Base-by-base conservation (phyloP, 345 rosid genomes). In the Psidium friedrichsthalianum region DNA sequence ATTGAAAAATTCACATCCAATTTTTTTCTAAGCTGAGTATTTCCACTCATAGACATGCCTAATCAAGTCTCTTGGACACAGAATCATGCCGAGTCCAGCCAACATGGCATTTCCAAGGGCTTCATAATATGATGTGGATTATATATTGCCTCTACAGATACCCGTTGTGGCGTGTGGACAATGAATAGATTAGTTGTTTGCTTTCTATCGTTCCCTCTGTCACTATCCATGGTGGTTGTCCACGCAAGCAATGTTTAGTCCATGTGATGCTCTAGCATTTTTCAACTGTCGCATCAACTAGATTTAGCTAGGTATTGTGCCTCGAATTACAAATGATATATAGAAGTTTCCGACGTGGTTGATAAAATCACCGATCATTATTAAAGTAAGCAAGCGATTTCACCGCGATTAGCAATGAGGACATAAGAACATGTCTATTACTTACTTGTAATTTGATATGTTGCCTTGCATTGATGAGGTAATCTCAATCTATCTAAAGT, bases 101-200 rank as follows among this genome's bases (percentile, higher is more conserved):
- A 3, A 16, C 12, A 0, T 29, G 44, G 22, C 12, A 13, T 13
- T 64, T 29, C 1, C 6, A 0, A 64, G 0, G 24, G 32, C 2
- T 11, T 16, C 4, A 16, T 22, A 32, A 42, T 10, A 10, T 32
- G 44, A 64, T 22, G 36, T 32, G 44, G 11, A 64, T 64, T 32
- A 64, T 14, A 32, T 64, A 7, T 64, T 64, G 12, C 3, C 0
- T 8, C 18, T 6, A 27, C 15, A 8, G 5, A 14, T 59, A 13
- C 20, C 10, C 76, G 0, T 4, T 6, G 0, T 8, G 24, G 44
- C 1, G 0, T 4, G 78, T 64, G 24, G 18, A 64, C 5, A 16
- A 20, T 0, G 20, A 32, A 64, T 32, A 11, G 24, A 32, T 64
- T 0, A 27, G 1, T 14, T 9, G 12, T 49, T 49, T 2, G 12